A percentile compares a stretch with the other conserved stretches of the same genome.
Evolutionary conservation across 805 yeast species (phyloP).

Genomic region (Komagataella pseudopastoris): DNA sequence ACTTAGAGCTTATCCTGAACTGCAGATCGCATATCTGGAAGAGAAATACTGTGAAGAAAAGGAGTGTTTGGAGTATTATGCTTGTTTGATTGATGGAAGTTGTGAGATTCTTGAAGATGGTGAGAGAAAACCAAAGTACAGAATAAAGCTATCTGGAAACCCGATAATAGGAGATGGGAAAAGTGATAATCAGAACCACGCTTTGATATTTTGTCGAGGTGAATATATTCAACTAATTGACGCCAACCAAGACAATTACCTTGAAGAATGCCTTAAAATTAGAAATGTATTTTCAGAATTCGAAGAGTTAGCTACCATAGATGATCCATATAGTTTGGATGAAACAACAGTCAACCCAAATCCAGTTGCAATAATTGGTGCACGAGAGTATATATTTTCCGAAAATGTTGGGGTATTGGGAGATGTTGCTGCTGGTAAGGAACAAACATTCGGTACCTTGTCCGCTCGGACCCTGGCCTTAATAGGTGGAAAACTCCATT

Average conservation of each 20-base stretch:
- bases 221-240: conserved; percentile 92
- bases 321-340: conserved; percentile 37
- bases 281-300: conserved; percentile 82
- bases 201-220: conserved; percentile 79
- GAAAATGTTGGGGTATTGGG: conserved; percentile 89
- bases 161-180: conserved; percentile 96
- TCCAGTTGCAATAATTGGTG: conserved; percentile 90
- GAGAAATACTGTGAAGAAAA: conserved; percentile 9
- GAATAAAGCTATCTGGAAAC: conserved; percentile 76
- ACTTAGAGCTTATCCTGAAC: conserved; percentile 60
- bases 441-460: conserved; percentile 91
- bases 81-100: conserved; percentile 56
- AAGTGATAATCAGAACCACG: conserved; percentile 90
- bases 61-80: conserved; percentile 34
- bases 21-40: conserved; percentile 41
- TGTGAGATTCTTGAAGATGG: conserved; percentile 31
- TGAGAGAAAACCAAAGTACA: conserved; percentile 27
- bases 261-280: conserved; percentile 88
- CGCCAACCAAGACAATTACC: conserved; percentile 91
- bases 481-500: conserved; percentile 89
- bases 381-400: conserved; percentile 88
- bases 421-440: conserved; percentile 95
- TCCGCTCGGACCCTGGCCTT: conserved; percentile 89
- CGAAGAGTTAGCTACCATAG: conserved; percentile 37
- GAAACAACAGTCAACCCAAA: conserved; percentile 22